Evolutionary conservation across 805 yeast genomes (phyloP), one percentile per base, ranked within the genome.

Genomic region (Sugiyamaella marilandica): DNA sequence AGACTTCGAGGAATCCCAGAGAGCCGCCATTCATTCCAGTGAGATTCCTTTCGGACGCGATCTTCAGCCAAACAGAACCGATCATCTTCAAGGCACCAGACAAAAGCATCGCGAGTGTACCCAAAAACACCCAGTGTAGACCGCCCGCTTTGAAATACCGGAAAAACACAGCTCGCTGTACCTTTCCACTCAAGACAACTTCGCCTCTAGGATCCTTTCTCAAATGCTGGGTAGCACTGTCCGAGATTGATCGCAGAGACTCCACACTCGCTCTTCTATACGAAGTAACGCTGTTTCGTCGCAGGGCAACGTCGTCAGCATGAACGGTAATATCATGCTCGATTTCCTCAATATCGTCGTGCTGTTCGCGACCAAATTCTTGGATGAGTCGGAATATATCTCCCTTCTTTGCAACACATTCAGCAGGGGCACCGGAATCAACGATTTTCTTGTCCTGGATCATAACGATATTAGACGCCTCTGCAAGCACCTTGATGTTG

Each of bases 21-120:
- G 84, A 79, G 51, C 81, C 65, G 2, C 94, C 91, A 65, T 87
- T 87, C 44, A 66, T 64, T 47, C 66, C 70, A 4, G 87, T 76
- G 10, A 18, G 32, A 62, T 87, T 87, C n/a, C 84, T 78, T 65
- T 87, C 95, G 19, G 95, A 85, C 95, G 95, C 87, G 64, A 85
- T 84, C 64, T 87, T 87, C 65, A 87, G 76, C 96, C 96, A 87
- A 55, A 86, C 74, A 62, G 81, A 85, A 37, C 86, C 81, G 41
- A 71, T 68, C 49, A 86, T 88, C 55, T 81, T 76, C 79, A 81
- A 83, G 0, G 85, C 2, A 60, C 50, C 44, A 84, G 60, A 62
- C 80, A 80, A 1, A 60, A 51, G 41, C 84, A 60, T 62, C 81
- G 81, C 5, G 84, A 61, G 0, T 71, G n/a, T 19, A 36, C 52